Evolutionary conservation across 2,329 filamentous ascomycete species (phyloP), one percentile per base, ranked within the genome.

Genomic region (Epichloe typhina): DNA sequence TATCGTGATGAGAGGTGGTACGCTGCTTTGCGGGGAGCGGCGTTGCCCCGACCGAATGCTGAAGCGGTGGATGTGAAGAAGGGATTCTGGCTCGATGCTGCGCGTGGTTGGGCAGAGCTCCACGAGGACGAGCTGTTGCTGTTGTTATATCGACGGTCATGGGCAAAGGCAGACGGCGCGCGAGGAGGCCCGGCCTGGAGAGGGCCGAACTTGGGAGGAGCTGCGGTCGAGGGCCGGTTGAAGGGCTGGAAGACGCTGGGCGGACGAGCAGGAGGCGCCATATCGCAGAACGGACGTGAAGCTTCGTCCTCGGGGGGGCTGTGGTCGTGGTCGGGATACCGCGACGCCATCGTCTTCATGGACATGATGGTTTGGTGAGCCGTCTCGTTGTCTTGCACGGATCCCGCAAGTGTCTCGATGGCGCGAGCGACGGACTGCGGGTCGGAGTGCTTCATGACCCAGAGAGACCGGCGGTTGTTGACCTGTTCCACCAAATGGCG

Each of bases 401-500:
- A 62, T 9, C 60, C 60, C 1, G 62, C 54, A 23, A 64, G 57
- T 5, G 59, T 64, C 51, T 66, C 63, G 17, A 67, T 63, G 40
- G 62, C 64, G 7, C 60, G 62, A 7, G 60, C 58, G 33, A 67
- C 57, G 1, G 59, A 59, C 21, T 61, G 54, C 23, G 64, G 59
- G 47, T 61, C 61, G 1, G 64, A 55, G 48, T 66, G 62, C 52
- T 65, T 66, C 57, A 62, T 63, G 52, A 64, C 54, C 66, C 65
- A 68, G 45, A 68, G 60, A 5, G 63, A 61, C 45, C 61, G 65
- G 4, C 64, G 59, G 42, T 62, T 62, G 52, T 65, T 68, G 53
- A 66, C 59, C 49, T 69, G 65, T 26, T 63, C 64, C 53, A 69
- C 64, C 5, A 69, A 58, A 31, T 66, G 59, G 43, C 61, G 57